Base-by-base conservation (phyloP, 495 filamentous ascomycete genomes). In the Xylaria acuta region DNA sequence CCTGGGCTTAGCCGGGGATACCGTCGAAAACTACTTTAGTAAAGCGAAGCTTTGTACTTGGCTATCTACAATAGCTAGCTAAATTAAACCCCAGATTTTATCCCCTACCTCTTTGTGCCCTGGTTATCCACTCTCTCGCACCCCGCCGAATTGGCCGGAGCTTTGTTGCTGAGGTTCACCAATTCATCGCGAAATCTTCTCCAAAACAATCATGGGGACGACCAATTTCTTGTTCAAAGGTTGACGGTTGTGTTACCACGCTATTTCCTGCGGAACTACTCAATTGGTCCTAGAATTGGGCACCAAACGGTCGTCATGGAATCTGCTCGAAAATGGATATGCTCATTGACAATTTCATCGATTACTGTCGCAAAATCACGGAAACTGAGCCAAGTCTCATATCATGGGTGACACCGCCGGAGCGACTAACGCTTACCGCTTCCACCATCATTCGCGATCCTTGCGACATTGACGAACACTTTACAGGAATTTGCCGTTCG, bases 201-300 rank as follows among this genome's bases (percentile, higher is more conserved):
- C 75, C 77, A 75, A 75, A 64, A 72, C 47, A 69, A 75, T 78
- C 75, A 77, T 75, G 59, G 38, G 58, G 62, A 73, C 66, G 65
- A 59, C 59, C 40, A 67, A 53, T 30, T 30, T 56, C 36, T 56
- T 16, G 20, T 67, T 25, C 36, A 27, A 30, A 36, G 11, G 40
- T 60, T 40, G n/a, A 69, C 38, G 36, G 53, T 7, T 32, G 67
- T 69, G 38, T 22, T 36, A 47, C 67, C 25, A 47, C 53, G 25
- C 49, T 43, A 56, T 68, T 69, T 69, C 38, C 9, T 47, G 27
- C 53, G 18, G 34, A 69, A 22, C 14, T 67, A 5, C 34, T 67
- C 49, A 67, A 56, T 56, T 56, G 5, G 47, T 41, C 2, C 34
- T 30, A 30, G 45, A 43, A 18, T 56, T 56, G 34, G 65, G 65